Conservation (phyloP, 805 yeast species). For the Metschnikowia borealis region DNA sequence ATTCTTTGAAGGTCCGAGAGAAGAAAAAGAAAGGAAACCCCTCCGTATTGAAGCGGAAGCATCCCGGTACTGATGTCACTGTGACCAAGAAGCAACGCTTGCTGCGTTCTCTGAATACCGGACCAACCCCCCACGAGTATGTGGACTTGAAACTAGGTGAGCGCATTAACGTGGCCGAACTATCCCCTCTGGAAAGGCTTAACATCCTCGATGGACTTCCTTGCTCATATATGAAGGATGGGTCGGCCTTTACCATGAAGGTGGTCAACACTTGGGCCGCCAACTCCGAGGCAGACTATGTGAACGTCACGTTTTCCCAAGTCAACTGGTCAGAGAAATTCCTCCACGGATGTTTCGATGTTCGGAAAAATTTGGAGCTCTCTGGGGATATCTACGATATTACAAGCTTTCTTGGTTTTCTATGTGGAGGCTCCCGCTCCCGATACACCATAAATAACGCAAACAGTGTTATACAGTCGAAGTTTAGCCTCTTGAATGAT, state of each 20-base stretch:
- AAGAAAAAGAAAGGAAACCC: background rate
- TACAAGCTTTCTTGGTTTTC: slow-evolving; percentile 3
- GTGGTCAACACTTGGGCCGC: background rate
- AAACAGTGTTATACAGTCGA: slow-evolving; percentile 6
- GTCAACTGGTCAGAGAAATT: slow-evolving; percentile 7
- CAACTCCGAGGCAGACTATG: background rate
- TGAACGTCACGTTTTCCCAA: slow-evolving; percentile 8
- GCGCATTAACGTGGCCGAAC: background rate
- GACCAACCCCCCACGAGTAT: background rate
- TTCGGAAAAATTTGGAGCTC: background rate
- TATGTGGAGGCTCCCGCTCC: slow-evolving; percentile 10
- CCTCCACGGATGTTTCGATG: slow-evolving; percentile 9
- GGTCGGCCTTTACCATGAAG: slow-evolving; percentile 8
- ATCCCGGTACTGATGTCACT: background rate
- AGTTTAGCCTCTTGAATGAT: slow-evolving; percentile 5
- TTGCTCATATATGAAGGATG: slow-evolving; percentile 12
- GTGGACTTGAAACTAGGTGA: slow-evolving; percentile 5
- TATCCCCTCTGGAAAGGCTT: slow-evolving; percentile 5
- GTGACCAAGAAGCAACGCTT: background rate
- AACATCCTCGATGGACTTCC: slow-evolving; percentile 12
- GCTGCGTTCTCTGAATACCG: background rate
- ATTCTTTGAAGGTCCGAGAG: background rate
- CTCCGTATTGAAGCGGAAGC: background rate
- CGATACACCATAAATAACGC: slow-evolving; percentile 2
- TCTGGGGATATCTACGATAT: slow-evolving; percentile 3